Percentiles rank a stretch among this genome's conserved stretches.
These are phyloP conservation scores for Metschnikowia drakensbergensis DNA, from an alignment of 805 yeast genomes.

Conservation along the genomic window DNA sequence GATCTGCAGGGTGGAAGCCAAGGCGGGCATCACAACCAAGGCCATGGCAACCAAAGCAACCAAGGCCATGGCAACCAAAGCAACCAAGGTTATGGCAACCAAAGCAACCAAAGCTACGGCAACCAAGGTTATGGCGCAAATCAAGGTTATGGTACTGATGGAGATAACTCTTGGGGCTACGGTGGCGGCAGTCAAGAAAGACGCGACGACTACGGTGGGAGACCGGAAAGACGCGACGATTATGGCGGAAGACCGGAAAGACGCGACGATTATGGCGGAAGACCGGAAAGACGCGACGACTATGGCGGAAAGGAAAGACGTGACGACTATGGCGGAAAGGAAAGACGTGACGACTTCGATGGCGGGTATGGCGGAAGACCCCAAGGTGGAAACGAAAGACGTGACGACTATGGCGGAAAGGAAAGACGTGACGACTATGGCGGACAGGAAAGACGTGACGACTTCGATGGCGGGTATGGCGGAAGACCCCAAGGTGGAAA, in stretches of 20 bases:
- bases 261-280: constrained; percentile 4
- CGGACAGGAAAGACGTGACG: background rate
- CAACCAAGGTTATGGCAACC: background rate
- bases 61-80: constrained; percentile 9
- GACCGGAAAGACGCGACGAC: constrained; percentile 8
- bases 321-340: too few species aligned
- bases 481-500: constrained; percentile 7
- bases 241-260: constrained; percentile 9
- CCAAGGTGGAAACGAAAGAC: constrained; percentile 7
- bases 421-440: background rate
- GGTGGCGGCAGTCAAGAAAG: constrained; percentile 8
- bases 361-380: constrained; percentile 6
- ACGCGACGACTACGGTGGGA: background rate
- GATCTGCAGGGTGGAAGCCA: background rate
- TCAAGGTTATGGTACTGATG: constrained; percentile 4
- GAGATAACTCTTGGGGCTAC: constrained; percentile 12
- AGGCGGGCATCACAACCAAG: too few species aligned
- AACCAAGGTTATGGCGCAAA: constrained; percentile 4
- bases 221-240: constrained; percentile 5
- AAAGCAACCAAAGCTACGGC: background rate
- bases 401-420: constrained; percentile 11
- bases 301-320: constrained; percentile 8
- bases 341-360: background rate
- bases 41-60: constrained; percentile 7
- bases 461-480: constrained; percentile 2